Percentiles rank a stretch among this genome's conserved stretches.
These are phyloP conservation scores for Curvularia hawaiiensis DNA, from an alignment of 2,329 filamentous ascomycete species.

Conservation along the genomic window DNA sequence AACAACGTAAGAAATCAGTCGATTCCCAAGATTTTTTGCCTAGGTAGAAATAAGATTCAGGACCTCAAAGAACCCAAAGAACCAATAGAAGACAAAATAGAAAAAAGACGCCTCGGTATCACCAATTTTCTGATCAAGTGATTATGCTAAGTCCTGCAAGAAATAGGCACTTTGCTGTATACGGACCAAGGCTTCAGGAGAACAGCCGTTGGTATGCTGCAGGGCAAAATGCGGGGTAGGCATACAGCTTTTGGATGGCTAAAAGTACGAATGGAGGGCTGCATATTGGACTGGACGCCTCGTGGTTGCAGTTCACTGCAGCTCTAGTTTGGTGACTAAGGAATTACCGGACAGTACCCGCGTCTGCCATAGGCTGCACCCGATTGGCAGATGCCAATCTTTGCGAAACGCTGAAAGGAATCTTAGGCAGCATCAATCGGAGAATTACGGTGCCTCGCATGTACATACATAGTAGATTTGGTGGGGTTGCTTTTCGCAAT, in stretches of 20 bases:
- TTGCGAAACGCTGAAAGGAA: neutral
- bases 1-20: neutral
- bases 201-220: neutral
- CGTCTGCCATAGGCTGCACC: too few species aligned
- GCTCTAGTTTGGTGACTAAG: neutral
- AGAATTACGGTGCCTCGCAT: neutral
- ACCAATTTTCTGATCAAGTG: neutral
- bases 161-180: neutral
- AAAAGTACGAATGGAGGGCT: neutral
- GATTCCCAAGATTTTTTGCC: neutral
- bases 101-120: slow-evolving; percentile 1
- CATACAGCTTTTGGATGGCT: neutral
- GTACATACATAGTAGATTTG: neutral
- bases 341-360: neutral
- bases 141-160: neutral
- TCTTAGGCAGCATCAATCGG: neutral
- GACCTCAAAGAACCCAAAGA: neutral
- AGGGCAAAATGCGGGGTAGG: neutral
- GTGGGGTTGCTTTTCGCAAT: neutral
- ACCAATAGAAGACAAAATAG: neutral
- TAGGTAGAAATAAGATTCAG: neutral
- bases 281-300: neutral
- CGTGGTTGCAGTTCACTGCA: neutral
- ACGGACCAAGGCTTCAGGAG: neutral
- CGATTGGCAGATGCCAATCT: neutral